Evolutionary conservation across 768 basidiomycete genomes (phyloP).

Genomic region (Pleurotus eryngii): DNA sequence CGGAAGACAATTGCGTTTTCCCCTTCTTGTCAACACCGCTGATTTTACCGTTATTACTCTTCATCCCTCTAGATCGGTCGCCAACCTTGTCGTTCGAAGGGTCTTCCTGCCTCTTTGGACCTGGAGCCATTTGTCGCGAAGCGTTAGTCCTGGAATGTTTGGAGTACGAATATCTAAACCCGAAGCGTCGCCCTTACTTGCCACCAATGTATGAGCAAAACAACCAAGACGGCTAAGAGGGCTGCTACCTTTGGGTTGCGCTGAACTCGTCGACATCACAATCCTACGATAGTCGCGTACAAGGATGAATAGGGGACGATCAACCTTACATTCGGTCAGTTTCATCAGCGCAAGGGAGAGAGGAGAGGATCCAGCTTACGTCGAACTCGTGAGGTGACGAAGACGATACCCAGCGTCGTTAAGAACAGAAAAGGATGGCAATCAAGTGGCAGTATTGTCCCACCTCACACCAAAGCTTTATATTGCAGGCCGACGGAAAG

Average conservation of each 20-base stretch:
- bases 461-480: slow-evolving; percentile 8
- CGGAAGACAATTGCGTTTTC: neutral
- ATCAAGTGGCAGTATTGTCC: neutral
- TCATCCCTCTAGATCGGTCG: neutral
- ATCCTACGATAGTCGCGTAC: neutral
- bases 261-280: neutral
- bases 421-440: slow-evolving; percentile 5
- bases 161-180: neutral
- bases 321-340: slow-evolving; percentile 10
- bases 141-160: neutral
- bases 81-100: neutral
- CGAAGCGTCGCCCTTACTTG: neutral
- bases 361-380: slow-evolving; percentile 10
- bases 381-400: slow-evolving; percentile 11
- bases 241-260: neutral
- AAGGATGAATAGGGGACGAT: slow-evolving; percentile 13
- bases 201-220: neutral
- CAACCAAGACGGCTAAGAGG: no score
- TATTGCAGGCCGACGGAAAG: slow-evolving; percentile 4
- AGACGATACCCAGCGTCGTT: slow-evolving; percentile 9
- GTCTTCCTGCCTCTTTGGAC: no score
- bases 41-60: neutral
- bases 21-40: neutral
- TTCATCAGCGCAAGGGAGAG: neutral
- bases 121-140: neutral